Evolutionary conservation across 768 basidiomycete species (phyloP), one percentile per base, ranked within the genome.

Genomic region (Leccinum subgranulosum): DNA sequence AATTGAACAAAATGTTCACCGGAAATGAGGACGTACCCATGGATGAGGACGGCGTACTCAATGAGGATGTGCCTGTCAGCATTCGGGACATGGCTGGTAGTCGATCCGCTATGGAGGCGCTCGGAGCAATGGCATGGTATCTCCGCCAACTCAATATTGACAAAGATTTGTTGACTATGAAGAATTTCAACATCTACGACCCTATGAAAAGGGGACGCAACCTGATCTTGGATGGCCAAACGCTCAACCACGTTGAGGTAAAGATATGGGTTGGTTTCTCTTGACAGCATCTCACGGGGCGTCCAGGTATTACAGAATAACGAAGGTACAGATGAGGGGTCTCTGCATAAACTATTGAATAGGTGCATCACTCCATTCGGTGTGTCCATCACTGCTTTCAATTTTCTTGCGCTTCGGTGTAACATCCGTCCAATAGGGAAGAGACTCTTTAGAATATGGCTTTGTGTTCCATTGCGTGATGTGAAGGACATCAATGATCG

Each of bases 101-200:
- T 43, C 78, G 76, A 34, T 69, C 76, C 55, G 88, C 94, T 0
- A 88, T 98, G 55, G 86, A 90, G 64, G 89, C 96, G 0, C 74
- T 99, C 17, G 97, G 97, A 1, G 84, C 86, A 2, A 89, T 98
- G 89, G 84, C 96, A 45, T 98, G 93, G 91, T 94, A 94, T 69
- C 82, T 98, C 14, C 86, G 90, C 36, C 91, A 92, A 59, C 81
- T 99, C 41, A 98, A 98, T 68, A 93, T 98, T 60, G 96, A 95
- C 75, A 90, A 92, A 68, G 95, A 98, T 61, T 85, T 99, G 55
- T 73, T 99, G 66, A 91, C 87, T 54, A 94, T 97, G 88, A 90
- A 86, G 75, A 98, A 98, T 69, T 99, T 99, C 81, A 95, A 98
- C 64, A 80, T 97, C 39, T 97, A 96, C 67, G 94, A 98, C 72